Percentiles rank a stretch among this genome's conserved stretches.
These are phyloP conservation scores for Aphanomyces astaci DNA, from an alignment of 352 stramenopile genomes.

Conservation along the genomic window DNA sequence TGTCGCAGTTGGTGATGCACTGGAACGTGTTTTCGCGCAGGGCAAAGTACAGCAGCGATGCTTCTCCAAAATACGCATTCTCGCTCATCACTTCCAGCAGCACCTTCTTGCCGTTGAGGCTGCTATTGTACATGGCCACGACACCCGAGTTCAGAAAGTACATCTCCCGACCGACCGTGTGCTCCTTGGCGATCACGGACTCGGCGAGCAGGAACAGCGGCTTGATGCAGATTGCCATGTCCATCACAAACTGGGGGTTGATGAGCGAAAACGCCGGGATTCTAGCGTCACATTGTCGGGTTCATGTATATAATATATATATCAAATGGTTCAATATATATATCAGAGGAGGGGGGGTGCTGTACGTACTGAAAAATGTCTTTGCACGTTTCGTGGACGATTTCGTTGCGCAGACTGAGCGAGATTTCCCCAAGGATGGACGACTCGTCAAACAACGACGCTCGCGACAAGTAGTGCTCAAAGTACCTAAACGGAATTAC, in stretches of 20 bases:
- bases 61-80: slow-evolving; percentile 58
- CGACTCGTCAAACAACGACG: slow-evolving; percentile 63
- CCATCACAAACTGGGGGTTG: slow-evolving; percentile 70
- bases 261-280: slow-evolving; percentile 63
- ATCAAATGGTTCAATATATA: too few species aligned
- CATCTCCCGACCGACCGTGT: slow-evolving; percentile 66
- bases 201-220: slow-evolving; percentile 59
- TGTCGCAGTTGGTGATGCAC: slow-evolving; percentile 56
- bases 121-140: slow-evolving; percentile 56
- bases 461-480: slow-evolving; percentile 70
- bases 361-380: slow-evolving; percentile 39
- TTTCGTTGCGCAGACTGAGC: slow-evolving; percentile 59
- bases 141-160: slow-evolving; percentile 73
- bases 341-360: neutral
- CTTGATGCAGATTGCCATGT: slow-evolving; percentile 84
- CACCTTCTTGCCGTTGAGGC: slow-evolving; percentile 47
- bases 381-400: slow-evolving; percentile 68
- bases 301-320: neutral
- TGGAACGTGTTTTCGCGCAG: slow-evolving; percentile 69
- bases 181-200: slow-evolving; percentile 53
- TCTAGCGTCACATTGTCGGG: slow-evolving; percentile 27
- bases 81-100: slow-evolving; percentile 68
- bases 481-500: too few species aligned
- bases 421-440: slow-evolving; percentile 71
- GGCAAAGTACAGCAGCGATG: slow-evolving; percentile 62